phyloP scores from a whole-genome alignment of 805 yeast genomes.

The Sungouiella blattae region DNA sequence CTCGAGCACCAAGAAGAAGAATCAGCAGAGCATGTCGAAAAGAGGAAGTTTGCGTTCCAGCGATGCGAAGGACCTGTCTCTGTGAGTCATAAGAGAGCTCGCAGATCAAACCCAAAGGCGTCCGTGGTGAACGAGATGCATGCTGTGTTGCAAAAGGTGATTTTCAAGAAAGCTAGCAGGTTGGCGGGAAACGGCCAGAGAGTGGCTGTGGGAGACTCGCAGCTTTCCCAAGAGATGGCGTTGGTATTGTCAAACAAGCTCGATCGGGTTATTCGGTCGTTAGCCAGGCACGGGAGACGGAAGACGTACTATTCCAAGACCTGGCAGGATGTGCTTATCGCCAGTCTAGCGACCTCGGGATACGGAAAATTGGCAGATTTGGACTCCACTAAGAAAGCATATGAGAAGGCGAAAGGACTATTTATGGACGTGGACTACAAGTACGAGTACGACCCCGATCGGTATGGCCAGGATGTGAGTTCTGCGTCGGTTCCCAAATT shows the following conservation, averaged over 20 bases:
- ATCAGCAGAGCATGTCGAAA: no score
- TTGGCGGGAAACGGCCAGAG: neutral
- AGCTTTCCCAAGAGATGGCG: conserved; percentile 8
- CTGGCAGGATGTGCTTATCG: conserved; percentile 16
- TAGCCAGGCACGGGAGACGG: neutral
- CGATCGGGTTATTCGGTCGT: conserved; percentile 1
- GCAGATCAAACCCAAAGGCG: conserved; percentile 4
- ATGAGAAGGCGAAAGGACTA: conserved; percentile 22
- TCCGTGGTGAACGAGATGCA: conserved; percentile 16
- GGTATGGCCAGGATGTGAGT: conserved; percentile 7
- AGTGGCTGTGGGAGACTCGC: neutral
- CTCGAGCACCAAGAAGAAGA: neutral
- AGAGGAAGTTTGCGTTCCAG: neutral
- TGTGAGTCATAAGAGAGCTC: neutral
- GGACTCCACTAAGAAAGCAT: conserved; percentile 13
- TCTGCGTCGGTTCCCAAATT: conserved; percentile 10
- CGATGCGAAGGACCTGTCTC: neutral
- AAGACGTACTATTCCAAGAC: neutral
- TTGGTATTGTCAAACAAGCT: conserved; percentile 11
- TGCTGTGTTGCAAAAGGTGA: conserved; percentile 6
- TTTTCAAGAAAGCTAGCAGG: conserved; percentile 1
- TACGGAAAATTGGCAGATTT: conserved; percentile 2
- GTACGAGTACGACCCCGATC: conserved; percentile 25
- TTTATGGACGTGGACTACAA: conserved; percentile 23
- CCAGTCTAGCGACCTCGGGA: conserved; percentile 5